Base-by-base conservation (phyloP, 371 early-diverging fungal genomes). In the Dichotomocladium elegans region DNA sequence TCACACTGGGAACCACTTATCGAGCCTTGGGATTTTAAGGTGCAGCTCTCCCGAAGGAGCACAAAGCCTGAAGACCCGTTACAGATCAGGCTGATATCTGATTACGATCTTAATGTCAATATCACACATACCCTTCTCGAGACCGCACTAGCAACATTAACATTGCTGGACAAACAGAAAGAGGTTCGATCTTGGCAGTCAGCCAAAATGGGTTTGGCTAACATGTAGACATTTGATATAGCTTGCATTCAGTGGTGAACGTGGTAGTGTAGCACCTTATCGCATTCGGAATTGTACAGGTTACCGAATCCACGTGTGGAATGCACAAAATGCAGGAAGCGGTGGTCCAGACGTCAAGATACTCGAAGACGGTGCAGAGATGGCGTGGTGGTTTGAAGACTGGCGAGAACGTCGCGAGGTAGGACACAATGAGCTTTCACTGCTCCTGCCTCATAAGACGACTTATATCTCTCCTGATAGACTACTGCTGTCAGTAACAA, bases 1-100 rank as follows among this genome's bases (percentile, higher is more conserved):
- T 97, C 98, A 9, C 94, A 96, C 60, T 99, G 99, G 99, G 99
- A 99, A 65, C 98, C 99, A 0, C 52, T 98, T 22, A 55, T 97
- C 21, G 99, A 99, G 67, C 93, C 94, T 1, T 96, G 94, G 93
- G 72, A 76, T 25, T 86, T 90, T 53, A 67, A 72, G 3, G 35
- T 88, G 11, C 70, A 76, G 28, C 59, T 87, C 14, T 53, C 74
- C 1, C 51, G 66, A 10, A 55, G 61, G 25, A 52, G 55, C 7
- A 15, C 47, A 4, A 42, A 42, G 4, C 41, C 50, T 7, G 51
- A 61, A 5, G 66, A 72, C 0, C 66, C 63, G 8, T 35, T 74
- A 3, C 47, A 61, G 21, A 52, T 95, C 19, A 89, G 90, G 14
- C 47, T 94, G 3, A 72, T 77, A 28, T 88, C 94, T 4, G 76